phyloP scores from a whole-genome alignment of 306 rosid genomes.

The Crataegus laevigata region DNA sequence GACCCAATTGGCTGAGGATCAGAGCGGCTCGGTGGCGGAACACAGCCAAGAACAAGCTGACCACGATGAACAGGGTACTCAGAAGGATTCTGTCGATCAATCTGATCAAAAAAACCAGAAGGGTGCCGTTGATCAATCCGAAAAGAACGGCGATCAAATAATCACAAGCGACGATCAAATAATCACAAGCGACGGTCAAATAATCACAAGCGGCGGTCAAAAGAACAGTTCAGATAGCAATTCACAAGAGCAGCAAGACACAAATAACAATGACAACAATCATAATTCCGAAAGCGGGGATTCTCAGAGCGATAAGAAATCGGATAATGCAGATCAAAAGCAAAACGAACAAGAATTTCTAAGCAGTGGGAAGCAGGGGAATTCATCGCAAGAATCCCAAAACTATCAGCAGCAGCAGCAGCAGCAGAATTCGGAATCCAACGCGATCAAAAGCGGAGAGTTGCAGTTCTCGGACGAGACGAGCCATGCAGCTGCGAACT shows the following conservation, averaged over 20 bases:
- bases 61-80: neutral
- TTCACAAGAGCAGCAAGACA: neutral
- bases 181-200: neutral
- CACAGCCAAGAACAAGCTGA: slow-evolving; percentile 14
- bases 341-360: neutral
- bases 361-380: neutral
- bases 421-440: neutral
- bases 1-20: slow-evolving; percentile 42
- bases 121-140: neutral
- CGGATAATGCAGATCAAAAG: slow-evolving; percentile 5
- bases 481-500: neutral
- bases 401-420: neutral
- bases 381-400: neutral
- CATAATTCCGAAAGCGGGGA: neutral
- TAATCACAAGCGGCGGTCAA: neutral
- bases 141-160: neutral
- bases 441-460: neutral
- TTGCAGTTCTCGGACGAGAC: neutral
- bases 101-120: neutral
- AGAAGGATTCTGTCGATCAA: slow-evolving; percentile 1
- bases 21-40: slow-evolving; percentile 25
- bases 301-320: neutral
- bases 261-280: neutral
- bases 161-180: neutral
- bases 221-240: neutral